Base-by-base conservation (phyloP, 2,329 filamentous ascomycete genomes). In the Orbilia blumenaviensis region DNA sequence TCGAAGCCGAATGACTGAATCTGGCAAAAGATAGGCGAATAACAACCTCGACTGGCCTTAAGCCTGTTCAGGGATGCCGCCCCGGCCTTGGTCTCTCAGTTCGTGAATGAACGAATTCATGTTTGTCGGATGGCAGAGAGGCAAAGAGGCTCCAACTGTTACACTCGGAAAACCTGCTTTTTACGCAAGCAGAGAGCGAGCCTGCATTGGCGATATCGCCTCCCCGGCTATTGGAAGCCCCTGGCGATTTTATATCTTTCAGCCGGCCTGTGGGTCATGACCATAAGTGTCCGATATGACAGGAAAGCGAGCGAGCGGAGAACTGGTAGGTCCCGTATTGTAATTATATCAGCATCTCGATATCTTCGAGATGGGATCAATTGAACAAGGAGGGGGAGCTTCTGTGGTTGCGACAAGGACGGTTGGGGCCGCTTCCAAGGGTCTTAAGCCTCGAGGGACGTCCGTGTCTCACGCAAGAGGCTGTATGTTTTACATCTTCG, bases 111-210 rank as follows among this genome's bases (percentile, higher is more conserved):
- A n/a, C n/a, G n/a, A n/a, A n/a, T n/a, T n/a, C n/a, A n/a, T 41
- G 42, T 29, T 6, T 64, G 27, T 64, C 41, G 61, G 46, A 60
- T 36, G 42, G 23, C 54, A 42, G 21, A n/a, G n/a, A 42, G 36
- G 54, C 36, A 29, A 27, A 42, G 54, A 42, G 25, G 36, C 34
- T 61, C 46, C 29, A 23, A 48, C 25, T 50, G 62, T 66, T 66
- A 66, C 62, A 66, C 62, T 41, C 44, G 62, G 42, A 41, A 66
- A 66, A 66, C 62, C 34, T 64, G 46, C 16, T 66, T 66, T n/a
- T 66, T 48, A 66, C 48, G 58, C 32, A 23, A 38, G 32, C 32
- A 12, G 52, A 56, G 52, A 16, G 32, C 6, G 10, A n/a, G n/a
- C n/a, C n/a, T 54, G 48, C 48, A 38, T 38, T 56, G 32, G 38